Evolutionary conservation across 2,329 filamentous ascomycete species (phyloP), one percentile per base, ranked within the genome.

Genomic region (Didymella lethalis): DNA sequence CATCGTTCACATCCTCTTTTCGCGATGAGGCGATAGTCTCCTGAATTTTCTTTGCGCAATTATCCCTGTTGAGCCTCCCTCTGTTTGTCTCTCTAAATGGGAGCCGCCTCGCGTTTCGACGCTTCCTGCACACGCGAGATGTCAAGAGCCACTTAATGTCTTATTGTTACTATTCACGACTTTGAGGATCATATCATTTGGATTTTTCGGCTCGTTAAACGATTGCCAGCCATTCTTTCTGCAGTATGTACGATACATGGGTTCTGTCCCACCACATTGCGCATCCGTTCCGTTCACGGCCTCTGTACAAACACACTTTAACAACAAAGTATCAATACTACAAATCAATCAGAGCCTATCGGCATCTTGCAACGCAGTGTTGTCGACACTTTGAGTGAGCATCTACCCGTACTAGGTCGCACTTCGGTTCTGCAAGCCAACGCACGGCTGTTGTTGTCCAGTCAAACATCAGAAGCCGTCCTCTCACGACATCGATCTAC

Each of bases 251-350:
- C 66, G 63, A 75, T 76, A 77, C 63, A 71, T 66, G 65, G 64
- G 59, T 36, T 20, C 49, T 54, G 55, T 57, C 57, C 57, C 55
- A 63, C 50, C 52, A 56, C 59, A 63, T 62, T 60, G 54, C 54
- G 61, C 62, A 53, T 62, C 61, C 59, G 52, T 58, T 57, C 60
- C 48, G 46, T 61, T 74, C 61, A 77, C 73, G 73, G 72, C 74
- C 71, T 74, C 58, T 76, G 72, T 77, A 75, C 62, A 74, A 77
- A 75, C 74, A 64, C 67, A 71, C 59, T 59, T 68, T 68, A 70
- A 64, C 69, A 74, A 66, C 71, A 70, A 61, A 71, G 53, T 68
- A 73, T 68, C 66, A 63, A 73, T 71, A 70, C 60, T 67, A 69
- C 61, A 69, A 62, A 47, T 44, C 51, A 65, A 49, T 25, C 48